Conservation (phyloP, 805 yeast genomes). For the Candida montana region DNA sequence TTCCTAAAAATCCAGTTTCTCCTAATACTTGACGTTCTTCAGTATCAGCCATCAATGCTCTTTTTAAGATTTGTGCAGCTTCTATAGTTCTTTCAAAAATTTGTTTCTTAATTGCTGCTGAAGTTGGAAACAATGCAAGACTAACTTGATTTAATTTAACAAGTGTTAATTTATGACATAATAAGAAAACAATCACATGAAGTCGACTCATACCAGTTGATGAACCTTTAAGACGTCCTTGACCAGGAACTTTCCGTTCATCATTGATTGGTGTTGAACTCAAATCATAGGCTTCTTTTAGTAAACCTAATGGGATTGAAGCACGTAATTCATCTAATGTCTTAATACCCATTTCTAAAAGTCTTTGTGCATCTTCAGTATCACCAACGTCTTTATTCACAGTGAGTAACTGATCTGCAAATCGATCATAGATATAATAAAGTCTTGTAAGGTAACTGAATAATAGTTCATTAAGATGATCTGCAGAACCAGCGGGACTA, state of each 20-base stretch:
- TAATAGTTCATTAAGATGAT: conserved; percentile 20
- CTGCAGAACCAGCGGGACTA: conserved; percentile 3
- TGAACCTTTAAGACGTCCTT: not conserved
- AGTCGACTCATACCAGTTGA: not conserved
- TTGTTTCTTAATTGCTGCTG: not conserved
- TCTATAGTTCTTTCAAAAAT: not conserved
- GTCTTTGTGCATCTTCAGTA: conserved; percentile 22
- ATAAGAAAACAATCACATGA: not conserved
- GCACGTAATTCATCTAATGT: conserved; percentile 21
- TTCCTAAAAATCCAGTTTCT: not conserved
- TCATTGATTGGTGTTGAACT: too few species aligned
- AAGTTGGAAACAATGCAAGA: not conserved
- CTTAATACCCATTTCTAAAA: conserved; percentile 23
- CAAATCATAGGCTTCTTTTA: not conserved
- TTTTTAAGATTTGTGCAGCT: conserved; percentile 15
- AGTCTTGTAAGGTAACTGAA: conserved; percentile 25
- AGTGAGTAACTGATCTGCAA: conserved; percentile 30
- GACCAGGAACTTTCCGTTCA: too few species aligned
- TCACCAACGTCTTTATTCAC: conserved; percentile 30
- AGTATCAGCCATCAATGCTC: conserved; percentile 14
- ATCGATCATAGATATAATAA: conserved; percentile 29
- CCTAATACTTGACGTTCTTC: too few species aligned
- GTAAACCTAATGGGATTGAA: conserved; percentile 11
- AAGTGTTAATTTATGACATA: conserved; percentile 17
- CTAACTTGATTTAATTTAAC: conserved; percentile 20